Percentiles rank a stretch among this genome's conserved stretches.
Conservation (phyloP, 768 basidiomycete species). For the Termitomyces sp. region DNA sequence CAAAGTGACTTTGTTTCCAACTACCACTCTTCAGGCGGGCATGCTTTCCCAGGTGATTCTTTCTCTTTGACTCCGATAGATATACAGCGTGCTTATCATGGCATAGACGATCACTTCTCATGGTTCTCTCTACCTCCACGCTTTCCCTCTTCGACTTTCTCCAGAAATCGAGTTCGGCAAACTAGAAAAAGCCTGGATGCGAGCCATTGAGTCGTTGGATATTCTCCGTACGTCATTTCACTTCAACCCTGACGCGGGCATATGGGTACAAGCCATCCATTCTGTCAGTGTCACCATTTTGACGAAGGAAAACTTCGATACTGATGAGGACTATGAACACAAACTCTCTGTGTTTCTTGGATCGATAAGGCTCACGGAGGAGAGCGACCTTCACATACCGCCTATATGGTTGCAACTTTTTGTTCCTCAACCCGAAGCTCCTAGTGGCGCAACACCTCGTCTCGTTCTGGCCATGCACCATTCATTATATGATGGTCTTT, state of each 20-base stretch:
- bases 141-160: conserved; percentile 22
- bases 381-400: conserved; percentile 18
- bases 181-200: conserved; percentile 31
- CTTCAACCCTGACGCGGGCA: conserved; percentile 27
- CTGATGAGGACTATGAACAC: conserved; percentile 14
- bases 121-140: conserved; percentile 25
- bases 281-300: conserved; percentile 16
- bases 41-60: conserved; percentile 41
- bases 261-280: conserved; percentile 28
- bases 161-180: conserved; percentile 17
- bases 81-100: not conserved
- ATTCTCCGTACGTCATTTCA: conserved; percentile 45
- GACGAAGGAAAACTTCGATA: conserved; percentile 12
- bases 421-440: conserved; percentile 2
- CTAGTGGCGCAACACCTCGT: conserved; percentile 2
- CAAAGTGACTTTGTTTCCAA: conserved; percentile 28
- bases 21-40: conserved; percentile 39
- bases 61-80: not conserved
- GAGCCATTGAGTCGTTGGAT: conserved; percentile 22
- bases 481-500: conserved; percentile 41
- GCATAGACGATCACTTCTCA: conserved; percentile 23
- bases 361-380: conserved; percentile 16
- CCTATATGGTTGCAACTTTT: conserved; percentile 27
- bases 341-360: conserved; percentile 13
- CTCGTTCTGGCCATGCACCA: conserved; percentile 41